Conservation (phyloP, 1,284 basidiomycete species). For the Rhizoctonia solani region DNA sequence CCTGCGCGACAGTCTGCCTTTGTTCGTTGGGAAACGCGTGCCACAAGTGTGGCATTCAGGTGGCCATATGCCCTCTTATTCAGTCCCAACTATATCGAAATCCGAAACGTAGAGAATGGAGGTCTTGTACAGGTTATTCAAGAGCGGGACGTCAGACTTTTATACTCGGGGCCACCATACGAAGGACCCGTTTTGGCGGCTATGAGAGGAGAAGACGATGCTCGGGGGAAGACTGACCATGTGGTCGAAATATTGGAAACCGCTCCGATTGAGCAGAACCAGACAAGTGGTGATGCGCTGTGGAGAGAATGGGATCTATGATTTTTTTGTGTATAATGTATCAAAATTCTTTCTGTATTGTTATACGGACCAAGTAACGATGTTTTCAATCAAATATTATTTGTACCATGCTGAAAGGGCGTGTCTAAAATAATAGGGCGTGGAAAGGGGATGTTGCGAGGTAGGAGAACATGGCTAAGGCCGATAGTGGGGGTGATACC, state of each 20-base stretch:
- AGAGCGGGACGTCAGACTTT: conserved; percentile 64
- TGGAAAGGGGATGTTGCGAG: too few species aligned
- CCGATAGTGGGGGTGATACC: too few species aligned
- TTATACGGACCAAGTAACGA: too few species aligned
- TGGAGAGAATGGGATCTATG: conserved; percentile 39
- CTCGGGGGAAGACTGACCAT: conserved; percentile 59
- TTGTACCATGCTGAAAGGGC: too few species aligned
- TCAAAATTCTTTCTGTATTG: too few species aligned
- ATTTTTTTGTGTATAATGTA: neutral
- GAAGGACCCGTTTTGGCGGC: conserved; percentile 61
- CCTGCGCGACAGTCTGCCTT: conserved; percentile 63
- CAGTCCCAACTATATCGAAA: conserved; percentile 64
- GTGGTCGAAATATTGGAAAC: conserved; percentile 73
- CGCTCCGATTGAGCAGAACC: conserved; percentile 15
- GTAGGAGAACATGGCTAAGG: too few species aligned
- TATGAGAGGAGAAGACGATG: conserved; percentile 53
- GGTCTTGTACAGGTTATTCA: conserved; percentile 75
- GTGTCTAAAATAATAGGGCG: too few species aligned
- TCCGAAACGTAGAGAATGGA: conserved; percentile 64
- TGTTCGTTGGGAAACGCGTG: conserved; percentile 75
- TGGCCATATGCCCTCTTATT: conserved; percentile 68
- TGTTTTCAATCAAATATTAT: too few species aligned
- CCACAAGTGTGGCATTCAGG: conserved; percentile 60
- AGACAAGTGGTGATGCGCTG: conserved; percentile 13
- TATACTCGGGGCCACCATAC: conserved; percentile 53